These are phyloP conservation scores for Grosmannia clavigera DNA, from an alignment of 2,329 filamentous ascomycete genomes.

Conservation along the genomic window DNA sequence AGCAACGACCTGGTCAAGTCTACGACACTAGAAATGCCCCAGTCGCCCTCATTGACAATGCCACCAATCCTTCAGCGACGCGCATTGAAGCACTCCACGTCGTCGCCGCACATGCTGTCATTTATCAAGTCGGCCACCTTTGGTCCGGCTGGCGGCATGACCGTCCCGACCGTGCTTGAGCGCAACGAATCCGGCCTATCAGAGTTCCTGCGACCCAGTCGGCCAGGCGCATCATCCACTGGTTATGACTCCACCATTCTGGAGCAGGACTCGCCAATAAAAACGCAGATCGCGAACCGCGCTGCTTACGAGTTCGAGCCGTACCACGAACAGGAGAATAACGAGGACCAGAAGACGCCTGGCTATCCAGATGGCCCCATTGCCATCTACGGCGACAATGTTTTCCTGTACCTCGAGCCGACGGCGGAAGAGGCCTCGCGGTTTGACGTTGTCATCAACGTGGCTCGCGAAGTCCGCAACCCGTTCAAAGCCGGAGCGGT, in stretches of 20 bases:
- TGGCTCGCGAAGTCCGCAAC: slow-evolving; percentile 69
- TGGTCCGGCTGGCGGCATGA: slow-evolving; percentile 50
- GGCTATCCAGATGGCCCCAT: slow-evolving; percentile 75
- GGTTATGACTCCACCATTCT: slow-evolving; percentile 31
- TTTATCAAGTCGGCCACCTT: slow-evolving; percentile 46
- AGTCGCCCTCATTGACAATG: slow-evolving; percentile 34
- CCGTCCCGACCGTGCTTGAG: slow-evolving; percentile 47
- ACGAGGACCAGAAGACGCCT: slow-evolving; percentile 68
- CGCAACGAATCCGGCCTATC: slow-evolving; percentile 50
- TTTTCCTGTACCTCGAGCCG: slow-evolving; percentile 71
- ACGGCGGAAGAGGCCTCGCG: slow-evolving; percentile 62
- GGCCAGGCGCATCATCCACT: slow-evolving; percentile 19
- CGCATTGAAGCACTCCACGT: slow-evolving; percentile 54
- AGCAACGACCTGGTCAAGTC: slow-evolving; percentile 41
- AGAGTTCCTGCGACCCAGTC: slow-evolving; percentile 41
- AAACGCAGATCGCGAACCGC: slow-evolving; percentile 48
- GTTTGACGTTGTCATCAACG: slow-evolving; percentile 77
- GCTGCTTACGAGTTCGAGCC: slow-evolving; percentile 46
- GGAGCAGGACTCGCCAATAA: slow-evolving; percentile 47
- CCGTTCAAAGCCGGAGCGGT: slow-evolving; percentile 40
- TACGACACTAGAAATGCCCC: slow-evolving; percentile 39
- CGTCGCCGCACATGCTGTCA: slow-evolving; percentile 53
- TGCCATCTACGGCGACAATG: slow-evolving; percentile 65
- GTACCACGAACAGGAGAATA: slow-evolving; percentile 55
- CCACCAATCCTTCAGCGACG: slow-evolving; percentile 49